Evolutionary conservation across 768 basidiomycete genomes (phyloP).

Genomic region (Cystoderma amianthinum): DNA sequence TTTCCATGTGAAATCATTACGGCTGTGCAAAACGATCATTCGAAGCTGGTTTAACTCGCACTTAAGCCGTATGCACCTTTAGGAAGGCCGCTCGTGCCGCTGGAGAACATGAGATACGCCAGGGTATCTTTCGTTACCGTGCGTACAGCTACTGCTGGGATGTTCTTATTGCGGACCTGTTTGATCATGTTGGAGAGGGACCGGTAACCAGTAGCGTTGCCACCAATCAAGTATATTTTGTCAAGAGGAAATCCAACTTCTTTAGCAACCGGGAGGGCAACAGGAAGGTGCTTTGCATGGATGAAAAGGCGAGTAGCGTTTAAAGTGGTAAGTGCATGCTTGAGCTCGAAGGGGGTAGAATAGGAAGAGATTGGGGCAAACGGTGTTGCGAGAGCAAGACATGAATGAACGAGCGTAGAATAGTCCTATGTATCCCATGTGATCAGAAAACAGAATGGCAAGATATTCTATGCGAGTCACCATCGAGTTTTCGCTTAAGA

Average conservation of each 20-base stretch:
- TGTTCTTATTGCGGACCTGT: slow-evolving; percentile 22
- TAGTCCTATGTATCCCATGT: slow-evolving; percentile 20
- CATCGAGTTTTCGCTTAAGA: slow-evolving; percentile 64
- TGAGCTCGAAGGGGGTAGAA: slow-evolving; percentile 29
- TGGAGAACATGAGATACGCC: no score
- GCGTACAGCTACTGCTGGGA: slow-evolving; percentile 34
- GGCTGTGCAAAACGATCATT: slow-evolving; percentile 24
- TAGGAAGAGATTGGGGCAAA: slow-evolving; percentile 28
- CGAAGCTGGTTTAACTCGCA: no score
- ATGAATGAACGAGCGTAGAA: slow-evolving; percentile 23
- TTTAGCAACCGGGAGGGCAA: slow-evolving; percentile 22
- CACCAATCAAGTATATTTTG: slow-evolving; percentile 45
- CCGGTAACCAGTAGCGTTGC: slow-evolving; percentile 27
- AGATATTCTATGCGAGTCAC: slow-evolving; percentile 26
- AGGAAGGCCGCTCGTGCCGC: slow-evolving; percentile 69
- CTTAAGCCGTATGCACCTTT: slow-evolving; percentile 47
- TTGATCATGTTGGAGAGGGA: slow-evolving; percentile 40
- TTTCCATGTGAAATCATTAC: slow-evolving; percentile 75
- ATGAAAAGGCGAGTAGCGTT: slow-evolving; percentile 27
- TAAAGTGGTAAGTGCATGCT: slow-evolving; percentile 23
- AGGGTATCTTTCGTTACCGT: slow-evolving; percentile 45
- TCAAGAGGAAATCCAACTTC: no score
- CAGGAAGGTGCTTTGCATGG: slow-evolving; percentile 21
- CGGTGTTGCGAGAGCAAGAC: slow-evolving; percentile 20
- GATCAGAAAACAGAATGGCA: neutral